Base-by-base conservation (phyloP, 768 basidiomycete species). In the Calocera cornea region DNA sequence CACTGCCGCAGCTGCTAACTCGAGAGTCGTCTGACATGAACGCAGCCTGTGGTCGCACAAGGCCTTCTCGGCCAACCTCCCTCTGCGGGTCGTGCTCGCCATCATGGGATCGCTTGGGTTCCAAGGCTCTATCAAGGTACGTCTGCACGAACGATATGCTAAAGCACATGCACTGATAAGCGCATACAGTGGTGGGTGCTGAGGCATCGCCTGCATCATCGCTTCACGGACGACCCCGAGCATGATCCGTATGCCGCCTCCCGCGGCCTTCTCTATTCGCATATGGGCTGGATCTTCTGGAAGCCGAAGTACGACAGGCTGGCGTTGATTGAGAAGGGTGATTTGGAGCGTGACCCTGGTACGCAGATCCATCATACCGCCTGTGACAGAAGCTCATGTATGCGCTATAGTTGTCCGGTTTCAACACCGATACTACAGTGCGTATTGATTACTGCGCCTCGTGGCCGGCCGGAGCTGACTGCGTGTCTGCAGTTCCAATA, bases 261-360 rank as follows among this genome's bases (percentile, higher is more conserved):
- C 0, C 80, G 81, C 31, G 90, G 90, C 0, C 75, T 92, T 1
- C 80, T 87, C 65, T 90, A 84, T 73, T 87, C 88, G 5, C 90
- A 91, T 71, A 83, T 90, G 79, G 90, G 90, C 1, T 92, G 90
- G 90, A 90, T 91, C 72, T 91, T 92, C 75, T 85, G 79, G 78
- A 89, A 89, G 74, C 84, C 88, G 1, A 81, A 72, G 0, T 90
- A 91, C 72, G 78, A 81, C 33, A 79, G 83, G 24, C 78, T 91
- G 78, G 78, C 80, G 41, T 74, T 84, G 10, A 83, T 92, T 34
- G 88, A 90, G 68, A 78, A 82, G 65, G 82, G 82, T 17, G 89
- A 92, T 71, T 79, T 91, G 12, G 84, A 87, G 33, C 76, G 76
- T 29, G 90, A 91, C 74, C 83, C 84, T 47, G 86, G 89, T 88